Percentiles rank a stretch among this genome's conserved stretches.
Evolutionary conservation across 805 yeast genomes (phyloP).

Genomic region (Metschnikowia noctiluminum): DNA sequence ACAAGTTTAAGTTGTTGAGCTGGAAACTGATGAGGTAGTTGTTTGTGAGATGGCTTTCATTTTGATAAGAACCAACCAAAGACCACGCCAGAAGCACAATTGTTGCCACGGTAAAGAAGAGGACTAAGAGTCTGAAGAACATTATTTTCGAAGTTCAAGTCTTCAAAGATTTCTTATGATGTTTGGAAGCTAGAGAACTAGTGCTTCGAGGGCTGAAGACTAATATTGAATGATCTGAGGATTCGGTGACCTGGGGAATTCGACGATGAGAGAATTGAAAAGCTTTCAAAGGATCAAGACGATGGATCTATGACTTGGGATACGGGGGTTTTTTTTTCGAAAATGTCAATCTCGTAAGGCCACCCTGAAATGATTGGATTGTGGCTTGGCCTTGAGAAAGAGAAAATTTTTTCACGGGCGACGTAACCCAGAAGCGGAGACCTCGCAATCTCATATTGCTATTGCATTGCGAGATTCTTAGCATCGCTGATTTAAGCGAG

Average conservation of each 20-base stretch:
- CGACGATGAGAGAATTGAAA: too few relatives aligned
- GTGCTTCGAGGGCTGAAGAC: not conserved
- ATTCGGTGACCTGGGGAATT: too few relatives aligned
- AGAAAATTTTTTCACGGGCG: not conserved
- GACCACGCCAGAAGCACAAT: conserved; percentile 34
- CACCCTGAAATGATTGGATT: too few relatives aligned
- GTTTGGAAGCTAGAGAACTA: not conserved
- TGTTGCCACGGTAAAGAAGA: conserved; percentile 32
- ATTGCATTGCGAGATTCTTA: not conserved
- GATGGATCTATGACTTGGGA: too few relatives aligned
- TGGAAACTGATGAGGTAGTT: conserved; percentile 38
- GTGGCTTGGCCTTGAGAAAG: too few relatives aligned
- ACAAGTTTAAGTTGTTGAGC: conserved; percentile 30
- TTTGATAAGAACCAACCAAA: conserved; percentile 37
- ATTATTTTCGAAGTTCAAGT: conserved; percentile 6
- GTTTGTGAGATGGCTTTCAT: conserved; percentile 30
- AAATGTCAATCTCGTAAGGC: too few relatives aligned
- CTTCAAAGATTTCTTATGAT: not conserved
- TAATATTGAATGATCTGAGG: too few relatives aligned
- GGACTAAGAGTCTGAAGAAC: conserved; percentile 31
- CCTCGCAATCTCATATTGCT: not conserved
- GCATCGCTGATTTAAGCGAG: not conserved
- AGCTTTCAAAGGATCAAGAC: too few relatives aligned
- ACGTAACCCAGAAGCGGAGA: not conserved
- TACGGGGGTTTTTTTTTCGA: too few relatives aligned